phyloP scores from a whole-genome alignment of 2,329 filamentous ascomycete genomes.

The Cercospora citrullina region DNA sequence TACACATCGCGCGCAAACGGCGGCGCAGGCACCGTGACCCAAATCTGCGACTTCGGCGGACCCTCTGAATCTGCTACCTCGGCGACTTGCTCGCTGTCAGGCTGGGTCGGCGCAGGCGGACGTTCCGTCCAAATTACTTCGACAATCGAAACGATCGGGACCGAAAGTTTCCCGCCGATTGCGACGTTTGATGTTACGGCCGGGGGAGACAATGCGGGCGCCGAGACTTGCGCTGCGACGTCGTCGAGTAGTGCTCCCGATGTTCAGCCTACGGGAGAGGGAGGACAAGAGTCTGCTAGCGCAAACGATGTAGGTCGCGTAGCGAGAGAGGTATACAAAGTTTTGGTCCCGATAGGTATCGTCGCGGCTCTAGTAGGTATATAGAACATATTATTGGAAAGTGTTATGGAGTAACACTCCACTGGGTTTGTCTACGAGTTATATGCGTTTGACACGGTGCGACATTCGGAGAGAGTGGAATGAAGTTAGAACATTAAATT shows the following conservation, averaged over 20 bases:
- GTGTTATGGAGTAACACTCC: too few relatives aligned
- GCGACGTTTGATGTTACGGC: background rate
- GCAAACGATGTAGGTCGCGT: background rate
- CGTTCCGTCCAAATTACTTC: background rate
- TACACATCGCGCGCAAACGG: background rate
- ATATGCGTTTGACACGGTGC: too few relatives aligned
- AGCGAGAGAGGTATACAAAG: background rate
- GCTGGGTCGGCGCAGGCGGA: background rate
- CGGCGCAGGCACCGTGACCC: slow-evolving; percentile 1
- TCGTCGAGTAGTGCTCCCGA: background rate
- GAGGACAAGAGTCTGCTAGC: background rate
- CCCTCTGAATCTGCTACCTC: background rate
- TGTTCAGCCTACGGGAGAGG: background rate
- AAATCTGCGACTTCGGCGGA: background rate
- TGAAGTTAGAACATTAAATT: too few relatives aligned
- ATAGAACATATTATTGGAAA: background rate
- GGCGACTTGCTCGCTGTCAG: background rate
- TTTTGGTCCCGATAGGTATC: background rate
- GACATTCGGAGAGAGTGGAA: too few relatives aligned
- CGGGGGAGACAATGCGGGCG: background rate
- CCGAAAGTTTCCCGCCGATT: background rate
- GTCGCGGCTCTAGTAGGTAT: background rate
- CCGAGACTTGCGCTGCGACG: background rate
- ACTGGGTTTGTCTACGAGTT: too few relatives aligned
- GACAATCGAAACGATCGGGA: background rate